phyloP scores from a whole-genome alignment of 129 eudicot genomes.

The Escallonia herrerae region DNA sequence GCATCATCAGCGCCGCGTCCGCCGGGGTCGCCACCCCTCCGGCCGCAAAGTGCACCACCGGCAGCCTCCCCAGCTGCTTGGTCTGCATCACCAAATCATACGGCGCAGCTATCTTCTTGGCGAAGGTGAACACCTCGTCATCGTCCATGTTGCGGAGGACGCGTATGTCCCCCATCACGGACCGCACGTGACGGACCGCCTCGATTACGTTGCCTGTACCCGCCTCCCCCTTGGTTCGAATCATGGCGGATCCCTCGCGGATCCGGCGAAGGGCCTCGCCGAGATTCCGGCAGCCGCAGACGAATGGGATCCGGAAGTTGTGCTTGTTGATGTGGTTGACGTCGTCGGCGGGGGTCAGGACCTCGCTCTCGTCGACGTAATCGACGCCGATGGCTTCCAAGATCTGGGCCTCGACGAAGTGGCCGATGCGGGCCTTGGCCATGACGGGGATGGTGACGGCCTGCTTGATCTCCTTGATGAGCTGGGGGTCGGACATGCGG shows the following conservation, averaged over 20 bases:
- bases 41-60: slow-evolving; percentile 60
- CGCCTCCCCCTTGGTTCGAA: slow-evolving; percentile 56
- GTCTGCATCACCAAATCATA: slow-evolving; percentile 59
- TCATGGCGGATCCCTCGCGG: slow-evolving; percentile 62
- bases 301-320: slow-evolving; percentile 51
- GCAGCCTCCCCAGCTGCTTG: slow-evolving; percentile 50
- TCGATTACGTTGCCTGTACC: slow-evolving; percentile 48
- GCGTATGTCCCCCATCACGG: slow-evolving; percentile 46
- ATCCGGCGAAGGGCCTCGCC: slow-evolving; percentile 51
- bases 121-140: slow-evolving; percentile 42
- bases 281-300: slow-evolving; percentile 57
- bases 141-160: slow-evolving; percentile 50
- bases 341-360: slow-evolving; percentile 43
- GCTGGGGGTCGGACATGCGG: slow-evolving; percentile 60
- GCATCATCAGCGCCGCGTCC: slow-evolving; percentile 68
- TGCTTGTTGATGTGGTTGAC: slow-evolving; percentile 48
- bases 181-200: slow-evolving; percentile 51
- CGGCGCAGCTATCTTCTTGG: slow-evolving; percentile 45
- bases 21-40: slow-evolving; percentile 70
- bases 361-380: slow-evolving; percentile 54
- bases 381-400: slow-evolving; percentile 51
- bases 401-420: slow-evolving; percentile 64
- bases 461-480: slow-evolving; percentile 54
- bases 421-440: slow-evolving; percentile 71
- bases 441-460: slow-evolving; percentile 64